Percentiles rank a stretch among this genome's conserved stretches.
phyloP scores from a whole-genome alignment of 2,329 filamentous ascomycete genomes.

The Parastagonospora avenae region DNA sequence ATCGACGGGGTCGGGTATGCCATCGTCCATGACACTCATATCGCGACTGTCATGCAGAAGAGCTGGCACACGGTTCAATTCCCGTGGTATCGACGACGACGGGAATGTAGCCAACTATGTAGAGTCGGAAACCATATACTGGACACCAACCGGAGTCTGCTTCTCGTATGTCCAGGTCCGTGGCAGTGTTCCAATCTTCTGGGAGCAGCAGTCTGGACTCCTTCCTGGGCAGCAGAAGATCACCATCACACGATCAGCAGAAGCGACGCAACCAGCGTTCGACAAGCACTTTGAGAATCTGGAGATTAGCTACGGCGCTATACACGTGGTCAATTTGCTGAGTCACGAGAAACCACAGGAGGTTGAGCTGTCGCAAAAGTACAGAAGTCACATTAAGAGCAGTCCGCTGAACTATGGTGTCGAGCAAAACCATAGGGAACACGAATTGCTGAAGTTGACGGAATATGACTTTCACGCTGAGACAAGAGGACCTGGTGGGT shows the following conservation, averaged over 20 bases:
- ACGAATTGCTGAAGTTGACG: slow-evolving; percentile 77
- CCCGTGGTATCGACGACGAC: slow-evolving; percentile 96
- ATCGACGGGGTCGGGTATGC: slow-evolving; percentile 69
- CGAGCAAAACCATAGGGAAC: slow-evolving; percentile 62
- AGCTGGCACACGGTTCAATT: slow-evolving; percentile 94
- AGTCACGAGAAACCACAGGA: slow-evolving; percentile 88
- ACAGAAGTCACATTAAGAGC: slow-evolving; percentile 75
- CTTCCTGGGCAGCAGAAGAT: slow-evolving; percentile 95
- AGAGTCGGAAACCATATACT: slow-evolving; percentile 94
- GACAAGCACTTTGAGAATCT: slow-evolving; percentile 93
- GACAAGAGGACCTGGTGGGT: slow-evolving; percentile 82
- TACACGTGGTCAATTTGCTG: slow-evolving; percentile 93
- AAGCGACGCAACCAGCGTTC: slow-evolving; percentile 92
- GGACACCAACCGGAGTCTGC: slow-evolving; percentile 74
- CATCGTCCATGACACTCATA: slow-evolving; percentile 85
- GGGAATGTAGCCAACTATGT: slow-evolving; percentile 98
- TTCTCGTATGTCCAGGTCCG: slow-evolving; percentile 95
- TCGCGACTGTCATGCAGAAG: slow-evolving; percentile 88
- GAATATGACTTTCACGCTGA: slow-evolving; percentile 98
- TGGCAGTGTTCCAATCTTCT: slow-evolving; percentile 94
- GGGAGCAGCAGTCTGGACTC: slow-evolving; percentile 90
- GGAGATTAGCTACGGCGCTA: slow-evolving; percentile 82
- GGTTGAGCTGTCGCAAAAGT: slow-evolving; percentile 79
- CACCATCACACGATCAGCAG: slow-evolving; percentile 81
- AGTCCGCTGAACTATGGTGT: slow-evolving; percentile 71